Base-by-base conservation (phyloP, 805 yeast species). In the Pichia heedii region DNA sequence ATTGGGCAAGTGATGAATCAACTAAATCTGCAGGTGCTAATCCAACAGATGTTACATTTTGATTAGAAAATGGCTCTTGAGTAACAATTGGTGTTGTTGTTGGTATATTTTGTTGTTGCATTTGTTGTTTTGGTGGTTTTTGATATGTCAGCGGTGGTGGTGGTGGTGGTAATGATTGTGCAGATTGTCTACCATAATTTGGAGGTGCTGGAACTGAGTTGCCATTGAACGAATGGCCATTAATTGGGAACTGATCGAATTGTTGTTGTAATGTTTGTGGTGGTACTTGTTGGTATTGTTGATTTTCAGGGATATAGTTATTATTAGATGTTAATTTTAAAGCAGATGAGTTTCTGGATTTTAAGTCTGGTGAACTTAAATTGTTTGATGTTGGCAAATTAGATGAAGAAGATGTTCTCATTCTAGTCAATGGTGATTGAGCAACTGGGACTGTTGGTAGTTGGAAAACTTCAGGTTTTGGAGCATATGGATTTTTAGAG, bases 1-100 rank as follows among this genome's bases (percentile, higher is more conserved):
- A 79, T 53, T 63, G 55, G 9, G 88, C 76, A 73, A 29, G 15
- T 29, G 32, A 11, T 13, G 13, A 29, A 12, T 29, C 32, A 29
- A 29, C 8, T 29, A 16, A 12, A 29, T 60, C 22, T 88, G 21
- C 22, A 6, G 30, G 16, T 10, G 26, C 9, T 9, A 13, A 12
- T 6, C 4, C 34, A 3, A 7, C 13, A 2, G 34, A 16, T 16
- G 34, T 18, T 18, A 16, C 3, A 7, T 4, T 32, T 18, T 32
- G 20, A 9, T 32, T 20, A n/a, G 20, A 16, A 15, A 29, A 29
- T 7, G 15, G 16, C 12, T 16, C 16, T 29, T 29, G 32, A 15
- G 32, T 3, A 12, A 6, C 7, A 4, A 72, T 54, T 36, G 89
- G 84, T 53, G 67, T 61, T 41, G 18, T 44, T 50, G 16, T 16